phyloP scores from a whole-genome alignment of 2,329 filamentous ascomycete genomes.

The Pseudogymnoascus verrucosus region DNA sequence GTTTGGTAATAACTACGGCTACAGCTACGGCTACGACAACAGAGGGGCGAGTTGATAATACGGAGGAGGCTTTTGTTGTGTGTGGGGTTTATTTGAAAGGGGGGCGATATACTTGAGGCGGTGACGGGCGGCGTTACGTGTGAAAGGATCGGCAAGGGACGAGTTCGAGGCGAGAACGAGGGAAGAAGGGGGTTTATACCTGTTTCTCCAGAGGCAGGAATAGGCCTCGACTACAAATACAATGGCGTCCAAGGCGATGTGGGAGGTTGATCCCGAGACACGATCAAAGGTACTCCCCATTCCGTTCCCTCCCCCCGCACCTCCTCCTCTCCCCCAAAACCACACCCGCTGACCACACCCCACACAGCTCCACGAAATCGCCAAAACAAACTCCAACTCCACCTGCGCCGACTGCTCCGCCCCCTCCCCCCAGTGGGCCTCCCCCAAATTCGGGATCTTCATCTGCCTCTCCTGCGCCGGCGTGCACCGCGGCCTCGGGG shows the following conservation, averaged over 20 bases:
- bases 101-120: background rate
- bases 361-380: slow-evolving; percentile 73
- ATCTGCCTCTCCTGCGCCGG: slow-evolving; percentile 96
- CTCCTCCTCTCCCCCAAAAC: background rate
- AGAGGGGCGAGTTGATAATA: background rate
- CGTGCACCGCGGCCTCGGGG: slow-evolving; percentile 86
- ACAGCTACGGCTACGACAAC: background rate
- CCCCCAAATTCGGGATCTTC: slow-evolving; percentile 96
- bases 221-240: background rate
- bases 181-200: background rate
- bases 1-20: background rate
- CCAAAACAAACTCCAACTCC: slow-evolving; percentile 84
- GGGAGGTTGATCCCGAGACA: slow-evolving; percentile 98
- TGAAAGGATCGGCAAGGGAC: background rate
- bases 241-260: slow-evolving; percentile 71
- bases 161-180: background rate
- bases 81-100: background rate
- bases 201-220: background rate
- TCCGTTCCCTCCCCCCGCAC: background rate
- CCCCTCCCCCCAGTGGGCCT: slow-evolving; percentile 94
- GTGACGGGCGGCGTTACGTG: background rate
- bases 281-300: slow-evolving; percentile 67
- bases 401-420: slow-evolving; percentile 92
- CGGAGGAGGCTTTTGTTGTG: background rate
- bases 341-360: slow-evolving; percentile 9